These are phyloP conservation scores for Flaveria bidentis DNA, from an alignment of 129 eudicot genomes.

Conservation along the genomic window DNA sequence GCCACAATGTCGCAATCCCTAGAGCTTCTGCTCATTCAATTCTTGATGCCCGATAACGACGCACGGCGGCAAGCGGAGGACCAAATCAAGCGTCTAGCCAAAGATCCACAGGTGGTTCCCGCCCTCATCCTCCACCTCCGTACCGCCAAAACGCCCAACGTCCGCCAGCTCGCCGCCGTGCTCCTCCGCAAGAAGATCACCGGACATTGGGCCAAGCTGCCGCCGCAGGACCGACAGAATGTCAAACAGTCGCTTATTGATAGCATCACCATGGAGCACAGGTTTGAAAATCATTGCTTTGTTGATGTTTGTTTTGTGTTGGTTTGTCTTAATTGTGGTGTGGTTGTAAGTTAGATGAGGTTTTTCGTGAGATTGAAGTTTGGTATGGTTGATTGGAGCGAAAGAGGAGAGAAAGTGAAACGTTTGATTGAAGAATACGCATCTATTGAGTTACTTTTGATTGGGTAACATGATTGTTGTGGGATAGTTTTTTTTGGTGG, in stretches of 20 bases:
- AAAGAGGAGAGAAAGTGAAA: neutral
- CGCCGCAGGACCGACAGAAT: slow-evolving; percentile 64
- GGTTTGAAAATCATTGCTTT: slow-evolving; percentile 40
- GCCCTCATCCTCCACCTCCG: slow-evolving; percentile 90
- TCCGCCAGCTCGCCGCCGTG: slow-evolving; percentile 92
- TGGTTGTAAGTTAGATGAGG: neutral
- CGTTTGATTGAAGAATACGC: slow-evolving; percentile 11
- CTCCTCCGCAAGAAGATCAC: slow-evolving; percentile 97
- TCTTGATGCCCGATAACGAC: slow-evolving; percentile 95
- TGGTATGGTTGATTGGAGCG: neutral
- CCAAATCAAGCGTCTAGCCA: slow-evolving; percentile 85
- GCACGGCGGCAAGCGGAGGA: slow-evolving; percentile 99
- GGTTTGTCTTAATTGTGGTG: neutral
- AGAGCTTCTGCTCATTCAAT: slow-evolving; percentile 80
- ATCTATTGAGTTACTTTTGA: neutral
- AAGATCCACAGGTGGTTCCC: slow-evolving; percentile 97
- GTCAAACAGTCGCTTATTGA: slow-evolving; percentile 87
- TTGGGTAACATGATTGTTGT: neutral
- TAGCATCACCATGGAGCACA: slow-evolving; percentile 93
- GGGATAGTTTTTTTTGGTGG: neutral
- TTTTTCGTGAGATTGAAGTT: slow-evolving; percentile 20
- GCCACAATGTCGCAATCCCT: slow-evolving; percentile 83
- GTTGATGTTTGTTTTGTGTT: neutral
- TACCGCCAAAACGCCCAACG: slow-evolving; percentile 96
- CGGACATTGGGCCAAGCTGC: slow-evolving; percentile 88